phyloP scores from a whole-genome alignment of 2,329 filamentous ascomycete genomes.

The Waltergamsia citrina region DNA sequence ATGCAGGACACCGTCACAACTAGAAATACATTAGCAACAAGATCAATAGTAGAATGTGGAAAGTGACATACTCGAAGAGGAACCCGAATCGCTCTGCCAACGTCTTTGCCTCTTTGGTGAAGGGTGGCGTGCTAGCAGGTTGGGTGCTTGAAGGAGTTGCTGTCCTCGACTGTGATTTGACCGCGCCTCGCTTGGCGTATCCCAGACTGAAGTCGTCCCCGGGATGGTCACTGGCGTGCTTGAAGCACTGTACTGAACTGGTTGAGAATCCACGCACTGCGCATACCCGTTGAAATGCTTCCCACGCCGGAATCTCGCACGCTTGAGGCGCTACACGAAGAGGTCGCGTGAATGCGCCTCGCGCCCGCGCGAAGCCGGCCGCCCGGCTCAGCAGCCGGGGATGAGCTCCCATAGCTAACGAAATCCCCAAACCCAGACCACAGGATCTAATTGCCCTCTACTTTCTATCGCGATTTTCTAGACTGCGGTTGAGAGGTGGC shows the following conservation, averaged over 20 bases:
- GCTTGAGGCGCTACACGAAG: no score
- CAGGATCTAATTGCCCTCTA: no score
- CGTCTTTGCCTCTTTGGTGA: constrained; percentile 7
- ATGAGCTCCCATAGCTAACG: no score
- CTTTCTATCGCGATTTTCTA: no score
- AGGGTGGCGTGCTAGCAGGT: not conserved
- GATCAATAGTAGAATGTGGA: not conserved
- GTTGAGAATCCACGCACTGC: not conserved
- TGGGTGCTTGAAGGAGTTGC: not conserved
- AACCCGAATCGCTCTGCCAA: constrained; percentile 1
- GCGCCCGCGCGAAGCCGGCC: no score
- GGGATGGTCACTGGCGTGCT: constrained; percentile 1
- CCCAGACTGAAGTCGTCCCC: not conserved
- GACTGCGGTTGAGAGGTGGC: no score
- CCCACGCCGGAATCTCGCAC: no score
- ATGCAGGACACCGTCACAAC: constrained; percentile 90
- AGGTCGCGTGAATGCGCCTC: no score
- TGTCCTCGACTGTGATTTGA: not conserved
- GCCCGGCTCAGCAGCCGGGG: no score
- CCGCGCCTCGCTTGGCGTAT: not conserved
- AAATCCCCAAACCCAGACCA: no score
- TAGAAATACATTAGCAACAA: constrained; percentile 10
- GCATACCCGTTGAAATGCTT: not conserved
- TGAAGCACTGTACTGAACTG: not conserved
- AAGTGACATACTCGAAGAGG: constrained; percentile 2